These are phyloP conservation scores for Fagopyrum tataricum DNA, from an alignment of 148 eudicot genomes.

Conservation along the genomic window DNA sequence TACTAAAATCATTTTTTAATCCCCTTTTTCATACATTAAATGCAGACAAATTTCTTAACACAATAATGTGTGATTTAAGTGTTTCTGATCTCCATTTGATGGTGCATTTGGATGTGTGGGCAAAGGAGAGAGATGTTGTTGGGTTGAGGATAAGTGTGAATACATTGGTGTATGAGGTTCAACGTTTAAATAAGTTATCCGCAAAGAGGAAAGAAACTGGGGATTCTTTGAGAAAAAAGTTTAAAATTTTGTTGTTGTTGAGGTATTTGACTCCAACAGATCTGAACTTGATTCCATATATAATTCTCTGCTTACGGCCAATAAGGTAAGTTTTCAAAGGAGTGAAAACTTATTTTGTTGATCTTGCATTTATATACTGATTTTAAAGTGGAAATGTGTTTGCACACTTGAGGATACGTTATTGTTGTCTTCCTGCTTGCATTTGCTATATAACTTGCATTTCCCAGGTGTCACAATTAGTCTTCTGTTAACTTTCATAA, in stretches of 20 bases:
- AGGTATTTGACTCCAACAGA: conserved; percentile 95
- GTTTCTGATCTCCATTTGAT: conserved; percentile 18
- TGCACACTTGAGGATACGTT: conserved; percentile 62
- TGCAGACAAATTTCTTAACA: not conserved
- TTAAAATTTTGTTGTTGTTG: conserved; percentile 89
- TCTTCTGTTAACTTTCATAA: conserved; percentile 1
- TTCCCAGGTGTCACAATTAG: conserved; percentile 7
- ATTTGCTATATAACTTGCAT: not conserved
- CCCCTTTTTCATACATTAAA: not conserved
- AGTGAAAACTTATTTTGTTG: conserved; percentile 22
- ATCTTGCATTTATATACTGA: conserved; percentile 14
- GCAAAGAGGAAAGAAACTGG: conserved; percentile 97
- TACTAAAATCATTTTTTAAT: not conserved
- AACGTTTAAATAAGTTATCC: conserved; percentile 72
- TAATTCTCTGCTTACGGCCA: conserved; percentile 74
- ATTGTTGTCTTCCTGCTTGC: not conserved
- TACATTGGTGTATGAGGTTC: conserved; percentile 81
- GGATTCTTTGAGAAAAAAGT: conserved; percentile 82
- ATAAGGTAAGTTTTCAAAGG: conserved; percentile 46
- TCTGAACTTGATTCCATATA: conserved; percentile 86
- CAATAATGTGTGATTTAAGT: not conserved
- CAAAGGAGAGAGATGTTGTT: conserved; percentile 93
- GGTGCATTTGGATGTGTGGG: conserved; percentile 87
- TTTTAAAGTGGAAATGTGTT: conserved; percentile 61
- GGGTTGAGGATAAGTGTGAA: conserved; percentile 86